Base-by-base conservation (phyloP, 345 rosid genomes). In the Leavenworthia alabamica region DNA sequence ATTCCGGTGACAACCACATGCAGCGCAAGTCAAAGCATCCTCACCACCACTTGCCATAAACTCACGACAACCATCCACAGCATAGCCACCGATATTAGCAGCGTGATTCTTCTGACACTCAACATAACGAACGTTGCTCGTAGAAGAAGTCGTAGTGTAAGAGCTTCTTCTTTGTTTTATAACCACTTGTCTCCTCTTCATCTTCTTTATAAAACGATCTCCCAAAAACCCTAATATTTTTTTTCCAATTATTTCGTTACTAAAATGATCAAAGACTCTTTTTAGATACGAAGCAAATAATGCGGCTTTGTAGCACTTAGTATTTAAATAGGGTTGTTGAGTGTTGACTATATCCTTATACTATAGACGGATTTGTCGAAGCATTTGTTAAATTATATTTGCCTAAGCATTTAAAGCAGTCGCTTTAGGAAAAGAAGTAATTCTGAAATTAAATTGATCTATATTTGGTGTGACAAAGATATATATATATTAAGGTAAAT, bases 101-200 rank as follows among this genome's bases (percentile, higher is more conserved):
- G 91, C 95, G 37, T 84, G 89, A 45, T 87, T 87, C 84, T 81
- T 87, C 49, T 84, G 91, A 39, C 95, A 84, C 84, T 87, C 95
- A 23, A 67, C 78, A 55, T 87, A 84, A 44, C 82, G 75, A 60
- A 87, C 82, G 43, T 59, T 81, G 73, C 80, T 79, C 2, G 86
- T 69, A 39, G 88, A 83, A 58, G 53, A 74, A 45, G 85, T 83
- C 13, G 83, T 59, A 4, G 80, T 65, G 63, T 29, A 32, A 7
- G 60, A 64, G 32, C 4, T 49, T 57, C 67, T 75, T 79, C 84
- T 84, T 48, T 75, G 79, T 72, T 78, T 76, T 56, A 82, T 44
- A 16, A 86, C 90, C 3, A 84, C 90, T 70, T 82, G 95, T 16
- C 88, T 73, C 75, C 82, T 86, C 86, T 80, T 86, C 95, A 82